These are phyloP conservation scores for Phytophthora cajani DNA, from an alignment of 352 stramenopile genomes.

Conservation along the genomic window DNA sequence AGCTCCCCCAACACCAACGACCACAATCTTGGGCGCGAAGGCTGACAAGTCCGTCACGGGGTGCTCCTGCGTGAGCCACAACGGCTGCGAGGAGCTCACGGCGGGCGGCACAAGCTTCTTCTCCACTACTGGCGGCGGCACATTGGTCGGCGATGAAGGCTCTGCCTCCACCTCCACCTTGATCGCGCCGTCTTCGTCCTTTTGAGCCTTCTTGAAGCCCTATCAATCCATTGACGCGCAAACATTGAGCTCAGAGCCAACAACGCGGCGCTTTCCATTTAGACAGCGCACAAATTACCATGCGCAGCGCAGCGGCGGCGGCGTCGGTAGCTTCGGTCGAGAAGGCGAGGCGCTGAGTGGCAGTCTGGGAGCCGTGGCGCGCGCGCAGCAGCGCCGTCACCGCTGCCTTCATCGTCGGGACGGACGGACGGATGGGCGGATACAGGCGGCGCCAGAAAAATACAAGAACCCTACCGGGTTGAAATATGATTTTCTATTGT, in stretches of 20 bases:
- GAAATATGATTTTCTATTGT: neutral
- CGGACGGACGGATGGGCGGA: too few species aligned
- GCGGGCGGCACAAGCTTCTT: slow-evolving; percentile 49
- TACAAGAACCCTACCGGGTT: too few species aligned
- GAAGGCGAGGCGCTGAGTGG: slow-evolving; percentile 39
- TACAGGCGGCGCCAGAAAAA: too few species aligned
- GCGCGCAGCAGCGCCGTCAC: slow-evolving; percentile 44
- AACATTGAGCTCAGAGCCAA: slow-evolving; percentile 25
- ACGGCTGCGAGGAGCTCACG: slow-evolving; percentile 67
- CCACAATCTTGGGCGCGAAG: slow-evolving; percentile 88
- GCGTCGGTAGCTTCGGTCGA: slow-evolving; percentile 78
- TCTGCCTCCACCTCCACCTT: slow-evolving; percentile 8
- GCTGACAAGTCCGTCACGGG: slow-evolving; percentile 66
- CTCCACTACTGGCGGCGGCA: slow-evolving; percentile 18
- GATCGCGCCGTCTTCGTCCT: slow-evolving; percentile 35
- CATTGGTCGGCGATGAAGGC: slow-evolving; percentile 7
- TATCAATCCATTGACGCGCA: slow-evolving; percentile 11
- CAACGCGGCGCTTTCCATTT: neutral
- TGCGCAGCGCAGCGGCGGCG: slow-evolving; percentile 71
- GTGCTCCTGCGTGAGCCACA: slow-evolving; percentile 79
- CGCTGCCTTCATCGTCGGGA: slow-evolving; percentile 41
- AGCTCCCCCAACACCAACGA: slow-evolving; percentile 87
- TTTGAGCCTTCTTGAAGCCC: slow-evolving; percentile 68
- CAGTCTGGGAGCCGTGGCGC: slow-evolving; percentile 14
- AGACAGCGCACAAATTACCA: slow-evolving; percentile 40